Conservation (phyloP, 192 early-diverging fungal species). For the Podila horticola region DNA sequence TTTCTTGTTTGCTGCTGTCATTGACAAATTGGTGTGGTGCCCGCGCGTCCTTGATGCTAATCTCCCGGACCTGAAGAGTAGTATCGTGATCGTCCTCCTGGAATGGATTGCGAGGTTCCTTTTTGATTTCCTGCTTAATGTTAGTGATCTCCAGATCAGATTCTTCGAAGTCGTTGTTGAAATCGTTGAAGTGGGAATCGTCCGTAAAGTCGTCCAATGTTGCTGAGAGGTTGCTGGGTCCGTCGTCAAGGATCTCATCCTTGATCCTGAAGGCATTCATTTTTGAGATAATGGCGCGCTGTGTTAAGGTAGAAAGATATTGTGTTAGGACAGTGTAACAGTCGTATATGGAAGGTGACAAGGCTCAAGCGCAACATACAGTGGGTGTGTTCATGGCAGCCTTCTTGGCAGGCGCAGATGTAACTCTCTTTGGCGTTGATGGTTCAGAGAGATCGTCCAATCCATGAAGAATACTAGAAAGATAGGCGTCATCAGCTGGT, state of each 20-base stretch:
- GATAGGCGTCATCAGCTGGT: slow-evolving; percentile 36
- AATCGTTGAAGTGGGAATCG: slow-evolving; percentile 5
- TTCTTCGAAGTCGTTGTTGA: slow-evolving; percentile 20
- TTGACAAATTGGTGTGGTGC: slow-evolving; percentile 12
- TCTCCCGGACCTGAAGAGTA: slow-evolving; percentile 5
- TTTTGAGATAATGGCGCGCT: slow-evolving; percentile 35
- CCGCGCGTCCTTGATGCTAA: slow-evolving; percentile 12
- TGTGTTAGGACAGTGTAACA: background rate
- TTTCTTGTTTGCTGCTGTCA: slow-evolving; percentile 24
- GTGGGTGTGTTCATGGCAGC: slow-evolving; percentile 25
- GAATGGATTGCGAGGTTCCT: slow-evolving; percentile 32
- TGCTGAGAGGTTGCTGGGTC: slow-evolving; percentile 10
- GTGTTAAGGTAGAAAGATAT: background rate
- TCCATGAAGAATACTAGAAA: slow-evolving; percentile 27
- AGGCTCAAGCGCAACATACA: slow-evolving; percentile 1
- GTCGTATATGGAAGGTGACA: background rate
- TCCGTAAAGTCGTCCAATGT: slow-evolving; percentile 9
- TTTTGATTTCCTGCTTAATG: slow-evolving; percentile 34
- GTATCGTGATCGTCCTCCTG: slow-evolving; percentile 15
- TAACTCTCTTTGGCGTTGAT: background rate
- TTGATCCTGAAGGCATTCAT: slow-evolving; percentile 37
- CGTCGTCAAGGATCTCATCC: slow-evolving; percentile 26
- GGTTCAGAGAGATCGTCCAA: slow-evolving; percentile 14
- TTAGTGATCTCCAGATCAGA: slow-evolving; percentile 4
- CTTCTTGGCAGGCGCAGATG: slow-evolving; percentile 23